Base-by-base conservation (phyloP, 371 early-diverging fungal species). In the Mucor saturninus region DNA sequence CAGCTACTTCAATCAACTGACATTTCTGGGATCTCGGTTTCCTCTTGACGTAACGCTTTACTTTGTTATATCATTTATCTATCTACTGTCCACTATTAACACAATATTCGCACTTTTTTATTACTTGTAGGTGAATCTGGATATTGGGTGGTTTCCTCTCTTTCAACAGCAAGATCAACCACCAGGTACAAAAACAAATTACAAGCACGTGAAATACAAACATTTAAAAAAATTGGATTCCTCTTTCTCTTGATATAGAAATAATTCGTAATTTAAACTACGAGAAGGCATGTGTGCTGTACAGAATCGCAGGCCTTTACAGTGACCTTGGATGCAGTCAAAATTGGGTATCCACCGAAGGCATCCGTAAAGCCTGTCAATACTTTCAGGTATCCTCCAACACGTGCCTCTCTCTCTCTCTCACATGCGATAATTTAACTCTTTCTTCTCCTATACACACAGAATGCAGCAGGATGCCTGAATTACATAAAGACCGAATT, bases 401-500 rank as follows among this genome's bases (percentile, higher is more conserved):
- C 21, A 21, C 52, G 62, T 48, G 15, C 28, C 8, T 26, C 8
- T 26, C 29, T 28, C 7, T 48, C 26, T 42, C 10, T 2, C 26
- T 6, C 48, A 28, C 4, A n/a, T 15, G 53, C 2, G n/a, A 32
- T 14, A 43, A 54, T 28, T 56, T 28, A n/a, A 26, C 2, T 21
- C 1, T 21, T 21, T 21, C 21, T 21, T 21, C 21, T 21, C 21
- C 21, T 56, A 8, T 45, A 30, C 35, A 49, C 35, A 53, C 61
- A 90, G 90, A 83, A 77, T 58, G 89, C 96, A 6, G 95, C 96
- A 4, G 96, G 96, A 7, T 86, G 82, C 21, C 92, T 92, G 64
- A 77, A 83, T 32, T 80, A 82, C 50, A 59, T 95, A 14, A 79
- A 82, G 28, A 42, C 57, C 38, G 81, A 84, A 40, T 68, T 83